A percentile compares a stretch with the other conserved stretches of the same genome.
phyloP scores from a whole-genome alignment of 345 rosid genomes.

The Streptanthus diversifolius region DNA sequence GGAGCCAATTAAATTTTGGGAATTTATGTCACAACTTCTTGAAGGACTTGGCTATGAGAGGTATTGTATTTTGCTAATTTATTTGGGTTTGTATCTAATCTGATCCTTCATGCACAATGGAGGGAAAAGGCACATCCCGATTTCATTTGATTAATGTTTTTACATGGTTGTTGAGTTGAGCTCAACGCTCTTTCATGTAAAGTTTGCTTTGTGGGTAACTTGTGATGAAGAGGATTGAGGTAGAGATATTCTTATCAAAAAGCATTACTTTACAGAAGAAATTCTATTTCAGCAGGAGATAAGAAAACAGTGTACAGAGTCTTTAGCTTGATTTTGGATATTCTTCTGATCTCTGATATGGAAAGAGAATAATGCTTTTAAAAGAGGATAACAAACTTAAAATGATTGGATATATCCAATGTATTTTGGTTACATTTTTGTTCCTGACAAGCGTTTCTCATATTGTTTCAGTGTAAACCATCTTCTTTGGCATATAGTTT shows the following conservation, averaged over 20 bases:
- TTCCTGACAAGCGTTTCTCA: neutral
- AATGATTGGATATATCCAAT: neutral
- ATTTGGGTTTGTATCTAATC: neutral
- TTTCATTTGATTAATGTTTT: neutral
- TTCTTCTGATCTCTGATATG: neutral
- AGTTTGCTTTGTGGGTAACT: neutral
- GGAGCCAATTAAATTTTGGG: conserved; percentile 96
- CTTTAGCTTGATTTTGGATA: neutral
- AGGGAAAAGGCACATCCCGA: neutral
- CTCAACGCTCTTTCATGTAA: neutral
- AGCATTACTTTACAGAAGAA: neutral
- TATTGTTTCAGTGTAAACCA: conserved; percentile 1
- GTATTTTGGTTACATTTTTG: neutral
- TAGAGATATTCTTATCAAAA: conserved; percentile 1
- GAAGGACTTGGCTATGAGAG: conserved; percentile 96
- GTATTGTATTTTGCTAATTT: conserved; percentile 33
- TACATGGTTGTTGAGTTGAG: conserved; percentile 6
- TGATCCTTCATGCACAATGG: neutral
- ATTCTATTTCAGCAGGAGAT: neutral
- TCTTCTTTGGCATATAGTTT: neutral
- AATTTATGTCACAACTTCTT: conserved; percentile 61
- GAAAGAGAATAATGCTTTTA: neutral
- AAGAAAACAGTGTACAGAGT: neutral
- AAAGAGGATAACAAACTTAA: neutral
- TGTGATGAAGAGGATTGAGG: neutral